Evolutionary conservation across 495 filamentous ascomycete species (phyloP).

Genomic region (Usnea hakonensis): DNA sequence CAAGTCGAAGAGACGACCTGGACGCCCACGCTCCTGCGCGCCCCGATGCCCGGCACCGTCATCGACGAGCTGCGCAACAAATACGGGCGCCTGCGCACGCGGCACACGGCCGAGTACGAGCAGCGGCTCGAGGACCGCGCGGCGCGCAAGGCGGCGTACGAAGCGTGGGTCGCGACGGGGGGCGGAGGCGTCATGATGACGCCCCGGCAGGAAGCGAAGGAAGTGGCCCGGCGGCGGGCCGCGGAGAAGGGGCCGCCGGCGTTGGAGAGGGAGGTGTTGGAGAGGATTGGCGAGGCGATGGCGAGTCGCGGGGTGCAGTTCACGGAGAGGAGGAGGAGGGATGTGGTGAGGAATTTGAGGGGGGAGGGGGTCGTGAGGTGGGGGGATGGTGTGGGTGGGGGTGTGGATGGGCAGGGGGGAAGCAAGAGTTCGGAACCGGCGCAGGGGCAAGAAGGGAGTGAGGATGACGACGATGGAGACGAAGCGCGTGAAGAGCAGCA

Average conservation of each 20-base stretch:
- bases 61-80: slow-evolving; percentile 85
- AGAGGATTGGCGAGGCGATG: slow-evolving; percentile 33
- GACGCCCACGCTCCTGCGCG: slow-evolving; percentile 59
- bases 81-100: slow-evolving; percentile 72
- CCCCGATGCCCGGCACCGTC: slow-evolving; percentile 71
- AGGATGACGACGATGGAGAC: neutral
- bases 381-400: slow-evolving; percentile 21
- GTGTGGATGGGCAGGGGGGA: too few relatives aligned
- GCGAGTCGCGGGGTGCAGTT: slow-evolving; percentile 32
- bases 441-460: neutral
- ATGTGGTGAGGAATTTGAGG: slow-evolving; percentile 32
- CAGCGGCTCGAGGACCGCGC: slow-evolving; percentile 46
- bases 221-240: neutral
- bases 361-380: slow-evolving; percentile 31
- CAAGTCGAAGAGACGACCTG: slow-evolving; percentile 70
- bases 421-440: neutral
- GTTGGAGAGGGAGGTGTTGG: slow-evolving; percentile 19
- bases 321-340: slow-evolving; percentile 34
- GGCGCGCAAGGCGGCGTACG: slow-evolving; percentile 40
- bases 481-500: too few relatives aligned
- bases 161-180: slow-evolving; percentile 36
- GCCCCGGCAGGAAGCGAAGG: neutral
- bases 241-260: slow-evolving; percentile 22
- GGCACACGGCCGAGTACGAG: slow-evolving; percentile 66
- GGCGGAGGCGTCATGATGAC: slow-evolving; percentile 29